Conservation (phyloP, 768 basidiomycete species). For the Serpula lacrymans region DNA sequence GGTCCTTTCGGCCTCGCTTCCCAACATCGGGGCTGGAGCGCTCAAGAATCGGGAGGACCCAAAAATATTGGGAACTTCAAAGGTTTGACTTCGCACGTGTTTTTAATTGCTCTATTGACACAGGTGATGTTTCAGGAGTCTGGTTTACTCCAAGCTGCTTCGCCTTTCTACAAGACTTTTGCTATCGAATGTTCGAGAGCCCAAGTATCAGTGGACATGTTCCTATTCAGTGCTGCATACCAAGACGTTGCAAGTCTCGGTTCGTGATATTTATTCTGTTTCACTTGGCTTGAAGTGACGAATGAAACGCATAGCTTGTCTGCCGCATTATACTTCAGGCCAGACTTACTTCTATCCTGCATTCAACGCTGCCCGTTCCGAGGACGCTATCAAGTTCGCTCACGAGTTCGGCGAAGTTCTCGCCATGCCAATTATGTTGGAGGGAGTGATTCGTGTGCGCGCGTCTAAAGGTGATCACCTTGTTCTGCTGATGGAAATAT, state of each 20-base stretch:
- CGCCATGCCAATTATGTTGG: slow-evolving; percentile 92
- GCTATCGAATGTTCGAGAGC: slow-evolving; percentile 97
- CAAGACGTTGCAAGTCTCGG: slow-evolving; percentile 95
- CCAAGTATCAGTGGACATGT: slow-evolving; percentile 99
- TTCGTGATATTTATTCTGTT: slow-evolving; percentile 28
- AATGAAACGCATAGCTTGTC: slow-evolving; percentile 47
- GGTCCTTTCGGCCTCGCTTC: slow-evolving; percentile 80
- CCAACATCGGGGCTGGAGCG: slow-evolving; percentile 84
- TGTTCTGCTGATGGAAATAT: neutral
- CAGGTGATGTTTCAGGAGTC: slow-evolving; percentile 65
- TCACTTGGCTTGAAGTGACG: neutral
- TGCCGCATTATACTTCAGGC: slow-evolving; percentile 97
- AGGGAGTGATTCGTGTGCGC: slow-evolving; percentile 96
- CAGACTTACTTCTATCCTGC: slow-evolving; percentile 98
- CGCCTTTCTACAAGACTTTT: slow-evolving; percentile 96
- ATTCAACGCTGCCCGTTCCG: slow-evolving; percentile 90
- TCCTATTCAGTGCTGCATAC: slow-evolving; percentile 91
- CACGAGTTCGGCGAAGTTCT: slow-evolving; percentile 94
- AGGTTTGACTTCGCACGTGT: slow-evolving; percentile 52
- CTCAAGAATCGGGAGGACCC: slow-evolving; percentile 97
- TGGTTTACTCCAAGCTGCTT: slow-evolving; percentile 86
- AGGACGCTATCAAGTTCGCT: slow-evolving; percentile 97
- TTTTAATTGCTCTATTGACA: slow-evolving; percentile 5
- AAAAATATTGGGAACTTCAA: slow-evolving; percentile 91
- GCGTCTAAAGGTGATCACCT: slow-evolving; percentile 79